Conservation (phyloP, 768 basidiomycete species). For the Nidularia sp. region DNA sequence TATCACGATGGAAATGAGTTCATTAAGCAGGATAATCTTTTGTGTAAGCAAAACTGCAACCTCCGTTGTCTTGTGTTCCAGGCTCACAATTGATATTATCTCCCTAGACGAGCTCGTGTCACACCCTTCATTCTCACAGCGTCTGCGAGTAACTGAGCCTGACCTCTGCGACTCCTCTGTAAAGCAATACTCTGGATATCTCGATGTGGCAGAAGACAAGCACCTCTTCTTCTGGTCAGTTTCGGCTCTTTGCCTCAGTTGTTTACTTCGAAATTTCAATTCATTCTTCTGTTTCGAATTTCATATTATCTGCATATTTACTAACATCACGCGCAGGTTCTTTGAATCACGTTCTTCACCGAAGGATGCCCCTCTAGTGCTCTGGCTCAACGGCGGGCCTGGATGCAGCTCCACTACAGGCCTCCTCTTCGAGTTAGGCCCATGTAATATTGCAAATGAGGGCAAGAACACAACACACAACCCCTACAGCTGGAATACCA, state of each 20-base stretch:
- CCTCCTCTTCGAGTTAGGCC: constrained; percentile 89
- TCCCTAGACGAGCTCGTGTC: constrained; percentile 59
- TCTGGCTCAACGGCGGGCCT: constrained; percentile 89
- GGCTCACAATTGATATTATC: too few species aligned
- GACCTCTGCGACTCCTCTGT: constrained; percentile 77
- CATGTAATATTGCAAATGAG: constrained; percentile 68
- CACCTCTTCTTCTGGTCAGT: constrained; percentile 86
- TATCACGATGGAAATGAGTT: constrained; percentile 58
- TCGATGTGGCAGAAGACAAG: constrained; percentile 75
- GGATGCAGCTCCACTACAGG: constrained; percentile 77
- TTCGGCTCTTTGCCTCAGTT: too few species aligned
- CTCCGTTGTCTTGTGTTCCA: too few species aligned
- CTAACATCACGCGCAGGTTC: constrained; percentile 49
- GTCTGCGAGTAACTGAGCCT: constrained; percentile 66
- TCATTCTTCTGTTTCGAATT: too few species aligned
- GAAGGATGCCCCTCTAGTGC: constrained; percentile 71
- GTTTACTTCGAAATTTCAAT: too few species aligned
- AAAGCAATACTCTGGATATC: constrained; percentile 78
- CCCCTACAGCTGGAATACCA: constrained; percentile 79
- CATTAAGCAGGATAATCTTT: constrained; percentile 64
- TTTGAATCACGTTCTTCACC: constrained; percentile 82
- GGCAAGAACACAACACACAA: constrained; percentile 73
- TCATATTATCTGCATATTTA: not conserved
- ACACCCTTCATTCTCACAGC: constrained; percentile 41
- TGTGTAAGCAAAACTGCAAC: constrained; percentile 72